phyloP scores from a whole-genome alignment of 2,329 filamentous ascomycete genomes.

The Acephala macrosclerotiorum region DNA sequence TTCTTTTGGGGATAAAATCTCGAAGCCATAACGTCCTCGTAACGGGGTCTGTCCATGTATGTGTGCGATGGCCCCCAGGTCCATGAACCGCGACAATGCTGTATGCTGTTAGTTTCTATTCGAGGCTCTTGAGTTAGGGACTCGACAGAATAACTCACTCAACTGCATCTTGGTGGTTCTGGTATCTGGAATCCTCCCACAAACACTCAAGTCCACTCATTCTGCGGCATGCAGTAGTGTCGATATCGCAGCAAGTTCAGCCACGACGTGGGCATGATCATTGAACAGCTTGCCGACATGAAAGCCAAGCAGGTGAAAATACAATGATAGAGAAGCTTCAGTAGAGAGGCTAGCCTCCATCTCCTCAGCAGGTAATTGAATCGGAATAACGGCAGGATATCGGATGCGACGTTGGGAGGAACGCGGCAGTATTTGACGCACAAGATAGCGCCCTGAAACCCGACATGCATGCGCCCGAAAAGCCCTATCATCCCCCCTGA shows the following conservation, averaged over 20 bases:
- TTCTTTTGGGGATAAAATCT: not conserved
- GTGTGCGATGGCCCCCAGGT: not conserved
- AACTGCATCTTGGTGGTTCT: not conserved
- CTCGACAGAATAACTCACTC: not conserved
- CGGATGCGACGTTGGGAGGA: too few relatives aligned
- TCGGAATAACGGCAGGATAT: too few relatives aligned
- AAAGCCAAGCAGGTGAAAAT: not conserved
- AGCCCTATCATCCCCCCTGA: too few relatives aligned
- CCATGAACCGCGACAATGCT: conserved; percentile 4
- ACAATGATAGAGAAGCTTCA: not conserved
- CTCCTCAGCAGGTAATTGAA: too few relatives aligned
- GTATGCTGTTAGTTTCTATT: not conserved
- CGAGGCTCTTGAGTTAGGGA: not conserved
- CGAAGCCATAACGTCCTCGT: not conserved
- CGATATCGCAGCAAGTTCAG: not conserved
- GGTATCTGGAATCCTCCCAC: not conserved
- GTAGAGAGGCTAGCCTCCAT: too few relatives aligned
- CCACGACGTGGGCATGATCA: not conserved
- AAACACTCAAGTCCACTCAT: not conserved
- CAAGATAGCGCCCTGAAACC: not conserved
- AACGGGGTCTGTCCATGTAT: not conserved
- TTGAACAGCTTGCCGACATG: not conserved
- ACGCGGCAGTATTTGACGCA: not conserved
- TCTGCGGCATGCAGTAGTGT: not conserved
- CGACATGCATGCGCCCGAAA: not conserved